Percentiles rank a stretch among this genome's conserved stretches.
Evolutionary conservation across 2,329 filamentous ascomycete species (phyloP).

Genomic region (Sclerotinia subarctica): DNA sequence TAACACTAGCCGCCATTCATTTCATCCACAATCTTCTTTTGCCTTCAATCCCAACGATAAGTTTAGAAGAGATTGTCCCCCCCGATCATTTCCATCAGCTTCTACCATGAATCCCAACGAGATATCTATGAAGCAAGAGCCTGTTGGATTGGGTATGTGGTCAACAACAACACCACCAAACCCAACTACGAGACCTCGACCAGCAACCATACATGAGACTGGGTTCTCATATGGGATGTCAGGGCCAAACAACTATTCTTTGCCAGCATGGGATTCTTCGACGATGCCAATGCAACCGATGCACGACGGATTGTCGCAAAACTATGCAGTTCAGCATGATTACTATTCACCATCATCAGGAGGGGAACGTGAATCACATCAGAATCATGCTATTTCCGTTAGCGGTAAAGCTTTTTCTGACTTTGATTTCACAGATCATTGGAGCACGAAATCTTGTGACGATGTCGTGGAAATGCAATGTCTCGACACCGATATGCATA

Average conservation of each 20-base stretch:
- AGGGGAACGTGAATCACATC: constrained; percentile 47
- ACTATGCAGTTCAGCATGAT: constrained; percentile 57
- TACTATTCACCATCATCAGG: constrained; percentile 51
- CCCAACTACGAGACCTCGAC: constrained; percentile 46
- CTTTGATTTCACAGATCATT: constrained; percentile 41
- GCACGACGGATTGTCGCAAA: constrained; percentile 49
- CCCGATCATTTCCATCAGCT: constrained; percentile 42
- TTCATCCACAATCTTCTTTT: constrained; percentile 48
- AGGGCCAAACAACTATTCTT: constrained; percentile 48
- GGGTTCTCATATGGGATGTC: constrained; percentile 58
- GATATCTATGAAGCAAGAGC: constrained; percentile 48
- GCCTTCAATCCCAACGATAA: constrained; percentile 49
- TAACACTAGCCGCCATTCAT: constrained; percentile 46
- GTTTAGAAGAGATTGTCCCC: constrained; percentile 46
- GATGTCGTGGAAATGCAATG: constrained; percentile 54
- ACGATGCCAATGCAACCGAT: constrained; percentile 46
- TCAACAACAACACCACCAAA: constrained; percentile 51
- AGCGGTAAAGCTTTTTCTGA: constrained; percentile 20
- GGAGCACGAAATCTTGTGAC: constrained; percentile 56
- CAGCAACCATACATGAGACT: constrained; percentile 57
- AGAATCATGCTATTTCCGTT: constrained; percentile 23
- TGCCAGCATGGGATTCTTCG: constrained; percentile 57
- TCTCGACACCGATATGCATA: constrained; percentile 56
- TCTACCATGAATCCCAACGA: constrained; percentile 53
- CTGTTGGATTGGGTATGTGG: constrained; percentile 50